phyloP scores from a whole-genome alignment of 768 basidiomycete genomes.

The Heimioporus sp. region DNA sequence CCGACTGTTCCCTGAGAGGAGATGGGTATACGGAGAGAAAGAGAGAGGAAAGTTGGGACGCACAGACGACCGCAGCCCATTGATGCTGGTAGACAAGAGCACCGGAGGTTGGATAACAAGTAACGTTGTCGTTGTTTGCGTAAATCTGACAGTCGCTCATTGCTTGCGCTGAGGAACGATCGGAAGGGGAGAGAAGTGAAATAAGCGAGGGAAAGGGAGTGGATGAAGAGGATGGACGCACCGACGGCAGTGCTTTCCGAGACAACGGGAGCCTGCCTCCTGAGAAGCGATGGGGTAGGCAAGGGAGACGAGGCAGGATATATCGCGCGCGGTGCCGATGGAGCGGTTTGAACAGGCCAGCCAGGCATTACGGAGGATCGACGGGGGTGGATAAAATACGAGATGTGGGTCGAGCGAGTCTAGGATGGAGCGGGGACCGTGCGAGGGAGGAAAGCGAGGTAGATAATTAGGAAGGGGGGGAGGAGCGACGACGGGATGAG shows the following conservation, averaged over 20 bases:
- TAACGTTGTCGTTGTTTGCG: constrained; percentile 69
- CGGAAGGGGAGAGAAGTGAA: constrained; percentile 7
- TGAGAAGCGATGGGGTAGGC: constrained; percentile 6
- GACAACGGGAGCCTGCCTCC: constrained; percentile 26
- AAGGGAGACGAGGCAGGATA: constrained; percentile 31
- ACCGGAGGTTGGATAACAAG: constrained; percentile 67
- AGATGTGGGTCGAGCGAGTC: constrained; percentile 13
- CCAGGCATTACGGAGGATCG: constrained; percentile 37
- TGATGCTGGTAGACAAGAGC: constrained; percentile 67
- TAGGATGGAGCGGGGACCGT: constrained; percentile 22
- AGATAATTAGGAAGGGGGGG: constrained; percentile 26
- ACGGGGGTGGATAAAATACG: constrained; percentile 20
- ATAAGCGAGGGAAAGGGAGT: constrained; percentile 5
- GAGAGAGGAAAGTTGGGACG: constrained; percentile 32
- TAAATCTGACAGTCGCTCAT: constrained; percentile 46
- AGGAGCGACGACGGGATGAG: constrained; percentile 26
- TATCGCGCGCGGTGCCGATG: constrained; percentile 24
- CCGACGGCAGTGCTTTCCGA: constrained; percentile 25
- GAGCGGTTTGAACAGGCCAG: constrained; percentile 46
- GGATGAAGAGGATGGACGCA: constrained; percentile 18
- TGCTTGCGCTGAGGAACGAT: constrained; percentile 35
- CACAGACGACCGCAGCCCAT: constrained; percentile 79
- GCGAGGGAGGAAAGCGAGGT: constrained; percentile 20
- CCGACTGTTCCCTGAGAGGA: constrained; percentile 65
- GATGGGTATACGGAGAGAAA: constrained; percentile 13